These are phyloP conservation scores for Cytospora chrysosperma DNA, from an alignment of 2,329 filamentous ascomycete genomes.

Conservation along the genomic window DNA sequence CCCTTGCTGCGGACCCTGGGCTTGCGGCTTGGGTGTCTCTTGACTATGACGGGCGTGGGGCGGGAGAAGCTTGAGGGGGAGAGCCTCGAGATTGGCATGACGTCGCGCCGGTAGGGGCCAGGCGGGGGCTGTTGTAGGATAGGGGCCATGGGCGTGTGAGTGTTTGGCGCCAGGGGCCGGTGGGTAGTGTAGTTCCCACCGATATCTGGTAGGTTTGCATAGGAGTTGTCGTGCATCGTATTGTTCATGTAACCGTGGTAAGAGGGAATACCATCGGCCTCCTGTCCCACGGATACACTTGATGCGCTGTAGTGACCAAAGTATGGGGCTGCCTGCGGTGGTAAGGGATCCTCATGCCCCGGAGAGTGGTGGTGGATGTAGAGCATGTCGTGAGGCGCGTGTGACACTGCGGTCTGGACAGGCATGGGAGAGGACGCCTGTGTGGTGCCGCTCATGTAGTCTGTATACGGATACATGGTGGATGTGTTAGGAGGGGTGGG, in stretches of 20 bases:
- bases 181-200: constrained; percentile 15
- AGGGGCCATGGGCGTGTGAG: constrained; percentile 1
- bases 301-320: constrained; percentile 40
- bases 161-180: constrained; percentile 15
- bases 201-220: constrained; percentile 1
- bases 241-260: constrained; percentile 7
- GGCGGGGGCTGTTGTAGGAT: constrained; percentile 1
- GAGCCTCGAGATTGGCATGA: constrained; percentile 12
- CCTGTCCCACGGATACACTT: constrained; percentile 34
- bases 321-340: constrained; percentile 34
- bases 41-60: neutral
- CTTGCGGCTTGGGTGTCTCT: constrained; percentile 17
- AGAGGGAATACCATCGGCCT: constrained; percentile 11
- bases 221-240: neutral
- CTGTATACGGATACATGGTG: constrained; percentile 44
- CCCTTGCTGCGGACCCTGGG: neutral
- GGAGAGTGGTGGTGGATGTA: constrained; percentile 38
- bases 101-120: constrained; percentile 13
- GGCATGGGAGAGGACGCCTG: constrained; percentile 48
- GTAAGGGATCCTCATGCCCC: constrained; percentile 24
- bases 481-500: constrained; percentile 49
- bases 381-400: constrained; percentile 39
- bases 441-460: constrained; percentile 43
- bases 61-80: constrained; percentile 12
- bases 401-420: constrained; percentile 37